Evolutionary conservation across 2,329 filamentous ascomycete genomes (phyloP).

Genomic region (Ophiostoma angusticollis): DNA sequence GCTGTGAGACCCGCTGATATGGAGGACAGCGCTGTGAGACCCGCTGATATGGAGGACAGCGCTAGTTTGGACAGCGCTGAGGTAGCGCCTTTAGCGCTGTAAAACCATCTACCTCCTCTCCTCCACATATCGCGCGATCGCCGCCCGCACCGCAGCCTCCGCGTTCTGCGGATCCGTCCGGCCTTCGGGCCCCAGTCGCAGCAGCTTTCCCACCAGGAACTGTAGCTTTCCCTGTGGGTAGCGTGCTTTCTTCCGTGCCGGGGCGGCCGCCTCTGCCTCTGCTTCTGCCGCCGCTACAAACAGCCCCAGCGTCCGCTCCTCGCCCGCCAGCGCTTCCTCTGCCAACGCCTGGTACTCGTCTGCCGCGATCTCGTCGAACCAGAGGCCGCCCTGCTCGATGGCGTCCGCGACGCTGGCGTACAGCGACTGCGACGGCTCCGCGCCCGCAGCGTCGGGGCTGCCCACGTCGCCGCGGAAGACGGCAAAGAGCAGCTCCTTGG

Average conservation of each 20-base stretch:
- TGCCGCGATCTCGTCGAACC: conserved; percentile 39
- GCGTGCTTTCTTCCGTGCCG: conserved; percentile 14
- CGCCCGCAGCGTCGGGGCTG: conserved; percentile 7
- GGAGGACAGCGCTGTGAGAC: too few relatives aligned
- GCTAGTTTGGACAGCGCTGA: too few relatives aligned
- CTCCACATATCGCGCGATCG: conserved; percentile 17
- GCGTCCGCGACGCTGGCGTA: conserved; percentile 26
- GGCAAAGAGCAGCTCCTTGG: conserved; percentile 44
- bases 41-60: too few relatives aligned
- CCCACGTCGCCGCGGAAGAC: conserved; percentile 37
- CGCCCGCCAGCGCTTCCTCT: conserved; percentile 28
- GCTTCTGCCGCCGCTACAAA: conserved; percentile 26
- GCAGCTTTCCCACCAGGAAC: conserved; percentile 48
- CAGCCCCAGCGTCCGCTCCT: conserved; percentile 33
- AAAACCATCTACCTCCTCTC: background rate
- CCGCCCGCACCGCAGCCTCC: conserved; percentile 30
- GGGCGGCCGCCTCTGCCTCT: background rate
- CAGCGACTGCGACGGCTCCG: conserved; percentile 3
- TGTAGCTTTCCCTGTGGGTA: conserved; percentile 47
- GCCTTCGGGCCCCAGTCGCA: conserved; percentile 39
- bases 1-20: too few relatives aligned
- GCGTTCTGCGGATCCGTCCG: conserved; percentile 41
- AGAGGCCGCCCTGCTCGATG: conserved; percentile 35
- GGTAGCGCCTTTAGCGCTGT: too few relatives aligned
- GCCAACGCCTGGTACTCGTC: conserved; percentile 38